phyloP scores from a whole-genome alignment of 176 grass and related monocot genomes.

The Oryza meridionalis region DNA sequence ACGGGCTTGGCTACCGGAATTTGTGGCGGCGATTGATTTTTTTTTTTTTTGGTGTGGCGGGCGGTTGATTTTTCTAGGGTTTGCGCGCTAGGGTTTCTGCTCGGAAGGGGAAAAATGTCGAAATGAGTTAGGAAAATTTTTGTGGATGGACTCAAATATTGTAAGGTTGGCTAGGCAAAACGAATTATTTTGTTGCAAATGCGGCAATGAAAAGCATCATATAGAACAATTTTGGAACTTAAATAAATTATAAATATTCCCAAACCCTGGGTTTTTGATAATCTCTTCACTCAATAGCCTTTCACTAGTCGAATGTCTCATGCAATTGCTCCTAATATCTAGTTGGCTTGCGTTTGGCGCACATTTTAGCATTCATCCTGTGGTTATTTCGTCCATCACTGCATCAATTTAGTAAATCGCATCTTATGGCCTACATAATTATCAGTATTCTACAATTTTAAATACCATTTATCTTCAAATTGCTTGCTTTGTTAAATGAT shows the following conservation, averaged over 20 bases:
- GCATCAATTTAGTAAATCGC: neutral
- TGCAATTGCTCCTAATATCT: neutral
- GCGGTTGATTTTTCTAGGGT: slow-evolving; percentile 12
- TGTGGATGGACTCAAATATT: neutral
- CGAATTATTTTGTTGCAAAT: slow-evolving; percentile 4
- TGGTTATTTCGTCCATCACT: neutral
- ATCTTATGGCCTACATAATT: neutral
- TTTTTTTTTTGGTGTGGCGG: neutral
- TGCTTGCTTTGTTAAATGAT: neutral
- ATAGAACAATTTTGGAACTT: slow-evolving; percentile 10
- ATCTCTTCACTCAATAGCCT: neutral
- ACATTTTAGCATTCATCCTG: slow-evolving; percentile 21
- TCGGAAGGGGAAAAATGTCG: neutral
- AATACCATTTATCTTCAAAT: neutral
- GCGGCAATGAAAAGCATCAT: neutral
- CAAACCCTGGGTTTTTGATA: neutral
- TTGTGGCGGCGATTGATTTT: neutral
- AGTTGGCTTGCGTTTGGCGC: slow-evolving; percentile 5
- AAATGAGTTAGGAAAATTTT: neutral
- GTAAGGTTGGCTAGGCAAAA: slow-evolving; percentile 2
- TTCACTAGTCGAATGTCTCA: neutral
- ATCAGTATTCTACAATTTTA: neutral
- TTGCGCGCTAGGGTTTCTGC: slow-evolving; percentile 23
- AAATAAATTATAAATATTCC: neutral
- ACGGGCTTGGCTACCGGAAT: neutral